A percentile compares a stretch with the other conserved stretches of the same genome.
These are phyloP conservation scores for Aspergillus bertholletiae DNA, from an alignment of 495 filamentous ascomycete genomes.

Conservation along the genomic window DNA sequence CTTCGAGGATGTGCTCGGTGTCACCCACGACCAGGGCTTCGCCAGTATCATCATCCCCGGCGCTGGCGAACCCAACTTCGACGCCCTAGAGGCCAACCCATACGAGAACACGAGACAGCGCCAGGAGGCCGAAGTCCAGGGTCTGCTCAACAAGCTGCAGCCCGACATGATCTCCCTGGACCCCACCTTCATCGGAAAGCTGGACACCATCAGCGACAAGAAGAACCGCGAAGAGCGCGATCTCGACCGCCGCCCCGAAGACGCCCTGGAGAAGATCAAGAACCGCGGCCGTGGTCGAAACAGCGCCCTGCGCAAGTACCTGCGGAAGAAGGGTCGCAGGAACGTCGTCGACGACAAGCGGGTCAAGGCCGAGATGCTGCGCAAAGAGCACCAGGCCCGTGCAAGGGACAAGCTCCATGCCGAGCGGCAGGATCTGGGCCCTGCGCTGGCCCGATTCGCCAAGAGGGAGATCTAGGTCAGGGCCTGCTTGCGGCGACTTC, in stretches of 20 bases:
- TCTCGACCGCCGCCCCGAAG: slow-evolving; percentile 67
- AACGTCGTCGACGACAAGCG: slow-evolving; percentile 92
- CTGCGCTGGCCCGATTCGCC: slow-evolving; percentile 68
- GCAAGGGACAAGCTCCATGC: slow-evolving; percentile 61
- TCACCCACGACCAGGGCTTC: slow-evolving; percentile 83
- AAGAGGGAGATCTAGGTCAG: slow-evolving; percentile 41
- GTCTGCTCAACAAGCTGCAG: slow-evolving; percentile 85
- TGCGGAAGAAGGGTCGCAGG: slow-evolving; percentile 82
- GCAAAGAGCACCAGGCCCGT: slow-evolving; percentile 59
- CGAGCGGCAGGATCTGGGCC: slow-evolving; percentile 60
- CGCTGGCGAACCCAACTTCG: slow-evolving; percentile 94
- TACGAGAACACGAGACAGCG: slow-evolving; percentile 92
- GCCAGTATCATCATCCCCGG: slow-evolving; percentile 86
- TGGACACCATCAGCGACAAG: slow-evolving; percentile 73
- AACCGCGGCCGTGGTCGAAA: slow-evolving; percentile 89
- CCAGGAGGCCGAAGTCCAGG: slow-evolving; percentile 87
- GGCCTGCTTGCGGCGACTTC: not conserved
- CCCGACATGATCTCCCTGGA: slow-evolving; percentile 97
- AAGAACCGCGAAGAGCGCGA: slow-evolving; percentile 70
- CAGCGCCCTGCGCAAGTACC: slow-evolving; percentile 75
- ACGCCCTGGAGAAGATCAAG: slow-evolving; percentile 65
- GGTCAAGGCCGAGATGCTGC: slow-evolving; percentile 62
- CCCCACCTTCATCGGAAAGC: slow-evolving; percentile 81
- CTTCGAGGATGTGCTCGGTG: slow-evolving; percentile 86
- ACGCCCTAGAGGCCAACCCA: slow-evolving; percentile 91